phyloP scores from a whole-genome alignment of 169 alveolate species.

The Eimeria maxima region DNA sequence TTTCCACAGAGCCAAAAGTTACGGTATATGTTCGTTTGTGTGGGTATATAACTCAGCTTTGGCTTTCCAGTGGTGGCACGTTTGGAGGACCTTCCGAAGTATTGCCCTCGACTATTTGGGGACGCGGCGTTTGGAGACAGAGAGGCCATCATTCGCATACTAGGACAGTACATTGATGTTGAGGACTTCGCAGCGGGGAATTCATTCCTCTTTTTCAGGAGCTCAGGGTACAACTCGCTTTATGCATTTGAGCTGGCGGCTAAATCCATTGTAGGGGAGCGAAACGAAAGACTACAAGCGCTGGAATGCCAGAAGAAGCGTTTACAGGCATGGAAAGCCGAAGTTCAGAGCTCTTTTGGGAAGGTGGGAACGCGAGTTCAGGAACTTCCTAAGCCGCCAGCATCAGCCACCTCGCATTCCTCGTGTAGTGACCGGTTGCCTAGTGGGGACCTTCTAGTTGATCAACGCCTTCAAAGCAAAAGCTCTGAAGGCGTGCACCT shows the following conservation, averaged over 20 bases:
- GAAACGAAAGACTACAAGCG: neutral
- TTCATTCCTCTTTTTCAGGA: neutral
- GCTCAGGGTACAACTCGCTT: slow-evolving; percentile 45
- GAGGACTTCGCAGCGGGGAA: slow-evolving; percentile 31
- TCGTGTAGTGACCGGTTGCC: neutral
- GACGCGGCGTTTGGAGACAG: neutral
- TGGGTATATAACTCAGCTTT: neutral
- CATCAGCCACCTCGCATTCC: neutral
- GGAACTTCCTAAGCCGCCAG: neutral
- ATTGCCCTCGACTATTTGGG: slow-evolving; percentile 50
- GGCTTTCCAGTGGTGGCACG: slow-evolving; percentile 74
- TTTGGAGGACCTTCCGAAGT: slow-evolving; percentile 58
- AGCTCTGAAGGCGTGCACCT: neutral
- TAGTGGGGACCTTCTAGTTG: neutral
- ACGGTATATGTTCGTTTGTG: neutral
- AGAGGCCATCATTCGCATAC: neutral
- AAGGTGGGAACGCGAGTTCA: slow-evolving; percentile 11
- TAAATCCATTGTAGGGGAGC: slow-evolving; percentile 37
- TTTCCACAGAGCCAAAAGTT: neutral
- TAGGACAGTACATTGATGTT: slow-evolving; percentile 2
- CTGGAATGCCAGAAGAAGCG: neutral
- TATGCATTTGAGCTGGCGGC: slow-evolving; percentile 59
- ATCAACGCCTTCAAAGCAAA: neutral
- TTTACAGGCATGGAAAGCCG: slow-evolving; percentile 20
- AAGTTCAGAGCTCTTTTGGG: neutral